Base-by-base conservation (phyloP, 2,329 filamentous ascomycete genomes). In the Phyllosticta citriasiana region DNA sequence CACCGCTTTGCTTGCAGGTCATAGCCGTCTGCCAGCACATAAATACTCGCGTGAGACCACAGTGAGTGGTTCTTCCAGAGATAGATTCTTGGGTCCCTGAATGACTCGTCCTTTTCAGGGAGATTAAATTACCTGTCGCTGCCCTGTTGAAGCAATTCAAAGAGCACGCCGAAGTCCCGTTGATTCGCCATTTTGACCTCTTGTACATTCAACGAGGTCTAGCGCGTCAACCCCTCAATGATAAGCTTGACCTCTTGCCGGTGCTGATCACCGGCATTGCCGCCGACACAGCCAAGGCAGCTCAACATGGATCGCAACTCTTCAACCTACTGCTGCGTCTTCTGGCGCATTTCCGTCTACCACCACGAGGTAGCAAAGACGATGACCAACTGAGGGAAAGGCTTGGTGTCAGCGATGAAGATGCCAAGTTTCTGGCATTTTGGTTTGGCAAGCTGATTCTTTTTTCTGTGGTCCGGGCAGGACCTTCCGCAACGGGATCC, bases 71-170 rank as follows among this genome's bases (percentile, higher is more conserved):
- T n/a, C 55, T 25, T 19, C 35, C 12, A 10, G 14, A 53, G 12
- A 12, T 22, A 22, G 12, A 9, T 47, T 7, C 22, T 10, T 26
- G 19, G 16, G 50, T 35, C 25, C 59, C 67, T 70, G 57, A 70
- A 22, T 24, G 16, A n/a, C 4, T 5, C n/a, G 2, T 16, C 25
- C 6, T 4, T 2, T 16, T 26, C 53, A 76, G 74, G 63, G 79
- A 80, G 8, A 85, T 97, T 65, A 81, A 92, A 59, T 79, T 99
- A 5, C 94, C 94, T 0, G 91, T 97, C 12, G 82, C 84, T n/a
- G 84, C 86, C 16, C 80, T 99, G 19, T 74, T 97, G 60, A 87
- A 91, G 67, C 94, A 97, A 72, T 97, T 96, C 80, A 96, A 95
- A 73, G 84, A 89, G 24, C 84, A 84, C 47, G 80, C 67, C 22